Evolutionary conservation across 345 rosid species (phyloP), one percentile per base, ranked within the genome.

Genomic region (Sisymbrium irio): DNA sequence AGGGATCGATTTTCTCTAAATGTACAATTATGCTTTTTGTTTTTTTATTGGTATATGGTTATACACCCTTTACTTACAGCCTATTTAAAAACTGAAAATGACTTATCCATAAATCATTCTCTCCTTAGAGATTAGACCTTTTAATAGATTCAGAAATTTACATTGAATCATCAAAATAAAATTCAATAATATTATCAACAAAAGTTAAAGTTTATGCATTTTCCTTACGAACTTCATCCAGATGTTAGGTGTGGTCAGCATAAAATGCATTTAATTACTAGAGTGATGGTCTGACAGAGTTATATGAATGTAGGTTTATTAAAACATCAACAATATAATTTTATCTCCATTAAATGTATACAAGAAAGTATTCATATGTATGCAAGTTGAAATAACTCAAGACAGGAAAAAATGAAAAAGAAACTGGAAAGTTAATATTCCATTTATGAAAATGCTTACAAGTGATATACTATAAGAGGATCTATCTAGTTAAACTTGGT

Each of bases 401-500:
- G n/a, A 44, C 22, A 45, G 6, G 14, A 11, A 49, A 32, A 32
- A 30, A 6, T 1, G 0, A 30, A 33, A 57, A 39, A 1, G 49
- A 37, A 9, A 9, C 1, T 1, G 9, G 15, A 60, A 39, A 19
- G 13, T 4, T 49, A 62, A 12, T 39, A 59, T 59, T 46, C 19
- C 49, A 18, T 55, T 28, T 37, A 36, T 17, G 18, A 27, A 61
- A 58, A 28, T 18, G 53, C 36, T 22, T 37, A 58, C 54, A 58
- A 66, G 13, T 58, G 65, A 55, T 63, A 46, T 47, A 46, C 75
- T 63, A 47, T 45, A 70, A 63, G 67, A 46, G 32, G 62, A 71
- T 77, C 44, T 49, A 77, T 63, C 71, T 69, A 35, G 18, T 44
- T 9, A 39, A 65, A 64, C 62, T 71, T 77, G 72, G 72, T 77